Percentiles rank a stretch among this genome's conserved stretches.
These are phyloP conservation scores for Nemania diffusa DNA, from an alignment of 2,329 filamentous ascomycete species.

Conservation along the genomic window DNA sequence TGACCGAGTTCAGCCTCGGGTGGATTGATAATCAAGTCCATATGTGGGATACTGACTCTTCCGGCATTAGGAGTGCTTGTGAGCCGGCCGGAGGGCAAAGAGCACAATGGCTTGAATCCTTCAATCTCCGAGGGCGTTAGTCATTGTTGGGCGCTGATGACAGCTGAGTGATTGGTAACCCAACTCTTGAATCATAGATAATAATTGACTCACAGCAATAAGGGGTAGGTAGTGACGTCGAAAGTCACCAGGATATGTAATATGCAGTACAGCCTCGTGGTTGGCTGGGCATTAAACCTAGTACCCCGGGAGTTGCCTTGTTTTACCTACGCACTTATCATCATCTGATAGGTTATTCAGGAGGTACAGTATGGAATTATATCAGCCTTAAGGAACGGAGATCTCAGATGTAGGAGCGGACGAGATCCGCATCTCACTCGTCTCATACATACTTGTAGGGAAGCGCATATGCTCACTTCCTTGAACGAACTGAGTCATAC, in stretches of 20 bases:
- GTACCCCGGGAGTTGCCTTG: not conserved
- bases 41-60: not conserved
- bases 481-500: constrained; percentile 3
- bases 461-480: not conserved
- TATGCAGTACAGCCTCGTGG: not conserved
- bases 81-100: not conserved
- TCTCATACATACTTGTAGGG: not conserved
- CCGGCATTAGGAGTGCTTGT: not conserved
- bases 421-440: not conserved
- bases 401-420: not conserved
- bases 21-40: too few relatives aligned
- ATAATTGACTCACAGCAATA: not conserved
- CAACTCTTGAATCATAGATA: not conserved
- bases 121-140: not conserved
- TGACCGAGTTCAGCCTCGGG: too few relatives aligned
- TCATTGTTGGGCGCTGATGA: not conserved
- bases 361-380: not conserved
- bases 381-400: not conserved
- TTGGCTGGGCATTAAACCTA: not conserved
- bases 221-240: not conserved
- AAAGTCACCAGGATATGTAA: not conserved
- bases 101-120: not conserved
- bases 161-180: not conserved
- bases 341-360: not conserved
- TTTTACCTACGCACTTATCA: not conserved